phyloP scores from a whole-genome alignment of 202 grass and related monocot genomes.

The Carex sylvatica region DNA sequence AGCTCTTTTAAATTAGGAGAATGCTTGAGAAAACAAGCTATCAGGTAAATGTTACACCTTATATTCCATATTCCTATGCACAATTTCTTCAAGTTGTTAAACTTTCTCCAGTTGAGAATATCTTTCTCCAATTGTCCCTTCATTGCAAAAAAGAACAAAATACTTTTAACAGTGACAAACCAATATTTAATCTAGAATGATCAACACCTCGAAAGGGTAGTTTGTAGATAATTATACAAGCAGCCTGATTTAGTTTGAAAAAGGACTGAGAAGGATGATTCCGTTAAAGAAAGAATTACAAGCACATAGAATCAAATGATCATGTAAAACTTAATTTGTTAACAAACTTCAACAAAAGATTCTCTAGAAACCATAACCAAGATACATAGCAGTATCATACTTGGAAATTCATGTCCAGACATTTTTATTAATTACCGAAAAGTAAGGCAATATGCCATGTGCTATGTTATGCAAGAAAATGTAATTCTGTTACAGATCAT shows the following conservation, averaged over 20 bases:
- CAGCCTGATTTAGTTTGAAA: too few species aligned
- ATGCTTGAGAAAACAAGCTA: not conserved
- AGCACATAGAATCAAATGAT: too few species aligned
- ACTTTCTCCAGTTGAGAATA: not conserved
- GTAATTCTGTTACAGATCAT: too few species aligned
- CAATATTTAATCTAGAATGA: not conserved
- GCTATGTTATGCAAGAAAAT: not conserved
- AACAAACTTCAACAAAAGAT: too few species aligned
- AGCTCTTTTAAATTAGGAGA: constrained; percentile 2
- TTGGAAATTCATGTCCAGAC: not conserved
- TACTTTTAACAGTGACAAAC: not conserved
- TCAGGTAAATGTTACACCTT: not conserved
- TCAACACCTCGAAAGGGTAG: not conserved
- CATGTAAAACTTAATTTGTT: too few species aligned
- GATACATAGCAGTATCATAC: not conserved
- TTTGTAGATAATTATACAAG: too few species aligned
- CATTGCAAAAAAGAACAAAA: not conserved
- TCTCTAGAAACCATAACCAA: not conserved
- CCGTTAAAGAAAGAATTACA: too few species aligned
- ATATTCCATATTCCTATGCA: not conserved
- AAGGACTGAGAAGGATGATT: too few species aligned
- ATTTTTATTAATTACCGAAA: not conserved
- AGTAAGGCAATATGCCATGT: not conserved
- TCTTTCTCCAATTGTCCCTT: not conserved
- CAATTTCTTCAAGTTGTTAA: not conserved